These are phyloP conservation scores for Phaeosphaeria sp. DNA, from an alignment of 2,329 filamentous ascomycete species.

Conservation along the genomic window DNA sequence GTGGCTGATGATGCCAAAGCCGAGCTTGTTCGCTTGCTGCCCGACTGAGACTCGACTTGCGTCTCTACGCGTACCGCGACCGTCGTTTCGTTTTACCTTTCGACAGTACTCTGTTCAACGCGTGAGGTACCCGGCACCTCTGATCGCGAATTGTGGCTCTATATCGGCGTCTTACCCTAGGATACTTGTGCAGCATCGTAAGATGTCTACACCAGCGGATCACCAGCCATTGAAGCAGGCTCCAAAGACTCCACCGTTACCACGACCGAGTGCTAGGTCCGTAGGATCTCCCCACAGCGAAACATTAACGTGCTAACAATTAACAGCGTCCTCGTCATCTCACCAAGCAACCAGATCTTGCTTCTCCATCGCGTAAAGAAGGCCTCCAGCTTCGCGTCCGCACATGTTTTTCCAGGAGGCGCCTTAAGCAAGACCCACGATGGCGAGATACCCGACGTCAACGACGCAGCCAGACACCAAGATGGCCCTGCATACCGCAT, in stretches of 20 bases:
- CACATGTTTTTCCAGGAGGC: conserved; percentile 94
- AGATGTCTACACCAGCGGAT: conserved; percentile 43
- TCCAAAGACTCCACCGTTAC: conserved; percentile 51
- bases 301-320: not conserved
- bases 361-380: conserved; percentile 85
- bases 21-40: conserved; percentile 12
- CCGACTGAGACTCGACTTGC: conserved; percentile 11
- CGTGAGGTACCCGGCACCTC: not conserved
- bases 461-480: conserved; percentile 65
- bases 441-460: conserved; percentile 61
- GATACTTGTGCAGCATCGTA: conserved; percentile 15
- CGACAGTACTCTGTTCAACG: not conserved
- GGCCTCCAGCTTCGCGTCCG: conserved; percentile 84
- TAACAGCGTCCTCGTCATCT: conserved; percentile 79
- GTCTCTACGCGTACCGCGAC: not conserved
- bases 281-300: too few relatives aligned
- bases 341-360: conserved; percentile 84
- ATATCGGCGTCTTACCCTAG: not conserved
- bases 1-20: conserved; percentile 35
- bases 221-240: conserved; percentile 38
- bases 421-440: conserved; percentile 82
- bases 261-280: conserved; percentile 71
- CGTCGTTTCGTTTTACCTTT: not conserved
- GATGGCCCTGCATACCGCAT: conserved; percentile 79
- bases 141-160: not conserved